These are phyloP conservation scores for Dryas octopetala DNA, from an alignment of 306 rosid species.

Conservation along the genomic window DNA sequence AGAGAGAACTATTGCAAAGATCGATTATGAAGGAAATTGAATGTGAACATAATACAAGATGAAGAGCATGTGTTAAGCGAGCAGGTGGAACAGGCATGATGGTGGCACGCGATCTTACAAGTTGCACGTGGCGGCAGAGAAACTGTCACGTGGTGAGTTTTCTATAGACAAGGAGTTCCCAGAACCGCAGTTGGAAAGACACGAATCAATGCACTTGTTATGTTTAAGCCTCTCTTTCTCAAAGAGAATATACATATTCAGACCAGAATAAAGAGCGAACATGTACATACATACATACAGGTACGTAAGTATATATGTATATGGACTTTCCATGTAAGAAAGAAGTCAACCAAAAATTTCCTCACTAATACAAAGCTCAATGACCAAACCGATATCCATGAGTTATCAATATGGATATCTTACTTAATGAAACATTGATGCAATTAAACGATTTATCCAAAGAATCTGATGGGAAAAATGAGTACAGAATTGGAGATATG, in stretches of 20 bases:
- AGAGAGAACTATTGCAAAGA: slow-evolving; percentile 2
- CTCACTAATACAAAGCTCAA: neutral
- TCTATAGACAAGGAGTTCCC: slow-evolving; percentile 14
- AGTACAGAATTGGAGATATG: neutral
- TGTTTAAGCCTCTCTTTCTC: neutral
- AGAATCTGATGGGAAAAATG: neutral
- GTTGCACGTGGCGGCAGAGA: slow-evolving; percentile 24
- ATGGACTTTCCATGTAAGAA: neutral
- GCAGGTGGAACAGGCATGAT: slow-evolving; percentile 28
- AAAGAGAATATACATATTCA: neutral
- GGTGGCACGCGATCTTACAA: slow-evolving; percentile 19
- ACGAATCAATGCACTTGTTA: slow-evolving; percentile 8
- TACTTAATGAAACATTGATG: neutral
- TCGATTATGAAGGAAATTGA: slow-evolving; percentile 13
- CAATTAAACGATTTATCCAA: neutral
- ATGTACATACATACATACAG: neutral
- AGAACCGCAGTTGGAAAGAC: slow-evolving; percentile 18
- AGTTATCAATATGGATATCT: slow-evolving; percentile 10
- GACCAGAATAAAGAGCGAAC: neutral
- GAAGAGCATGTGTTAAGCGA: neutral
- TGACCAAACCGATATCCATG: neutral
- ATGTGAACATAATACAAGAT: neutral
- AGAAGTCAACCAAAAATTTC: neutral
- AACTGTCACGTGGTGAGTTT: slow-evolving; percentile 22
- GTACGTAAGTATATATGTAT: neutral